Evolutionary conservation across 2,329 filamentous ascomycete genomes (phyloP), one percentile per base, ranked within the genome.

Genomic region (Alternaria solani): DNA sequence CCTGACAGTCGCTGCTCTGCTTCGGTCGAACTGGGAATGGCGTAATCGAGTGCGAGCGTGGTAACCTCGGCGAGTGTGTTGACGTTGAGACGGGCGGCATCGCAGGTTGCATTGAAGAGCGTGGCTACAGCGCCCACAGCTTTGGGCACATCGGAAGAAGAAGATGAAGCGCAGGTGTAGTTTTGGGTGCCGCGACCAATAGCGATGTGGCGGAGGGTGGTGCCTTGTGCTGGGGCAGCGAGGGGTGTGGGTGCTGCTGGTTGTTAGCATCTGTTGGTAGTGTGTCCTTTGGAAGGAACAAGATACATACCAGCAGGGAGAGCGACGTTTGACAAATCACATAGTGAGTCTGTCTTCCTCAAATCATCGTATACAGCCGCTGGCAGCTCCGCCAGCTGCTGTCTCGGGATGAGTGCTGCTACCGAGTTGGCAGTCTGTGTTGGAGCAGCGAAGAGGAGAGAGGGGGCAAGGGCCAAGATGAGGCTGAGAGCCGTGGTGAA

Each of bases 171-270:
- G 83, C 94, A 97, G 52, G 92, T 96, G 83, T 97, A 98, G 85
- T 97, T 97, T 81, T 97, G 89, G 7, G 91, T 95, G 61, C 94
- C 94, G 44, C 92, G 89, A 71, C 94, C 94, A 63, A 97, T 83
- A 74, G 91, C 92, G 55, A 97, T 90, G 79, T 96, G 92, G 74
- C 87, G 86, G 51, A 96, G 84, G 4, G 75, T 81, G 30, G 92
- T 82, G 57, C 89, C 91, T 7, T 81, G 67, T 0, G 87, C 80
- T 14, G 88, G 87, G 7, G 83, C 65, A 14, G 90, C 88, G 7
- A 96, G 84, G 16, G 86, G 81, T 7, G 83, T 82, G 46, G 87
- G 82, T 65, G 84, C 87, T 83, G 34, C 16, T 20, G 5, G 9
- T 20, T 66, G 68, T 77, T 67, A 75, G 69, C 32, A 43, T 41